Percentiles rank a stretch among this genome's conserved stretches.
phyloP scores from a whole-genome alignment of 164 flowering plant genomes.

The Vitis labrusca region DNA sequence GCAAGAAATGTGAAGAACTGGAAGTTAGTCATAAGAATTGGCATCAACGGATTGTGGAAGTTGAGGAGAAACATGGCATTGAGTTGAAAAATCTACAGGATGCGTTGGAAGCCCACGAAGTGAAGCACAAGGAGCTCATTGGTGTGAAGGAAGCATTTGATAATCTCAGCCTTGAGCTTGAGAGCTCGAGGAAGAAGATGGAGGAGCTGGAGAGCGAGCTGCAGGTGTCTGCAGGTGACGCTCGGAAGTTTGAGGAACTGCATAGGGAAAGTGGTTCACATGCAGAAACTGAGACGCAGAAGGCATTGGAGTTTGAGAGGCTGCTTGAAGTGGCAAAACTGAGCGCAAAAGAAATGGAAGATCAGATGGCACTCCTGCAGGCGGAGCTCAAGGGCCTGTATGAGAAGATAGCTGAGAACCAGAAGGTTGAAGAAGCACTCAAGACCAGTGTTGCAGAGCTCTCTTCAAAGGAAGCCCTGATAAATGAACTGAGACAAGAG shows the following conservation, averaged over 20 bases:
- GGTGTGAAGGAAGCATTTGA: conserved; percentile 66
- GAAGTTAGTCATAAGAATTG: conserved; percentile 53
- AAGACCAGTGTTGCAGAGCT: conserved; percentile 42
- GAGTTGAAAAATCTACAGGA: conserved; percentile 62
- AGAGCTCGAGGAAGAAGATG: conserved; percentile 61
- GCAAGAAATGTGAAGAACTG: conserved; percentile 53
- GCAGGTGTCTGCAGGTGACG: conserved; percentile 50
- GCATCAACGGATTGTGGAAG: conserved; percentile 48
- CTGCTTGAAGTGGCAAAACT: conserved; percentile 58
- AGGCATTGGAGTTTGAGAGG: conserved; percentile 69
- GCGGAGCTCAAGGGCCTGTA: conserved; percentile 65
- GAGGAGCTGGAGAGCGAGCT: conserved; percentile 64
- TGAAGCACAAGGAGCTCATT: conserved; percentile 62
- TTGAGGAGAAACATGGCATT: conserved; percentile 44
- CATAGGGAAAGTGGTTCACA: conserved; percentile 57
- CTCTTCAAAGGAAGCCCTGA: conserved; percentile 46
- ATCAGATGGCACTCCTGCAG: conserved; percentile 60
- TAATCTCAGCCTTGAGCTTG: conserved; percentile 59
- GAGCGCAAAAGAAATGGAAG: conserved; percentile 67
- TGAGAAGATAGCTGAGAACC: conserved; percentile 62
- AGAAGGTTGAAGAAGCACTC: conserved; percentile 68
- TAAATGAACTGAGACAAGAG: conserved; percentile 53
- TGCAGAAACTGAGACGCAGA: conserved; percentile 63
- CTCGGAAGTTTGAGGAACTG: conserved; percentile 63
- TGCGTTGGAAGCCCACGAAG: conserved; percentile 57